phyloP scores from a whole-genome alignment of 306 rosid species.

The Pyrus bretschneideri region DNA sequence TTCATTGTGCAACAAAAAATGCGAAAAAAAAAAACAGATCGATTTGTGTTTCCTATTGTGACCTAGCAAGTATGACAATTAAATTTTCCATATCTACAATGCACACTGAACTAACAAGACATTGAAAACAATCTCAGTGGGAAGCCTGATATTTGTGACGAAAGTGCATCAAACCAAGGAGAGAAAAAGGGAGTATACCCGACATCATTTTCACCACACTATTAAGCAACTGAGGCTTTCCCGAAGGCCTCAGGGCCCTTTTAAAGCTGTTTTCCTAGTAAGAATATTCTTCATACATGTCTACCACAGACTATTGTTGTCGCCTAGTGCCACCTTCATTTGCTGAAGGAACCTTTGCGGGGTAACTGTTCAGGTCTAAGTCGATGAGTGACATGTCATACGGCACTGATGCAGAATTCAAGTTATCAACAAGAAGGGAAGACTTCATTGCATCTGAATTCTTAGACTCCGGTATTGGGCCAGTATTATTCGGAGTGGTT shows the following conservation, averaged over 20 bases:
- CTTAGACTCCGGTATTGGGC: slow-evolving; percentile 23
- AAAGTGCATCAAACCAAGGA: slow-evolving; percentile 15
- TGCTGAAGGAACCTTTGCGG: slow-evolving; percentile 71
- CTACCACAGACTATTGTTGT: slow-evolving; percentile 17
- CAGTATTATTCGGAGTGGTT: slow-evolving; percentile 43
- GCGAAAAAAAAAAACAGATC: slow-evolving; percentile 4
- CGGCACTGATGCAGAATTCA: slow-evolving; percentile 41
- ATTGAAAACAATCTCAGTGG: slow-evolving; percentile 31
- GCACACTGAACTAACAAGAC: slow-evolving; percentile 42
- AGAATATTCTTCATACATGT: slow-evolving; percentile 22
- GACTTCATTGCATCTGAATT: slow-evolving; percentile 47
- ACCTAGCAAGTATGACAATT: slow-evolving; percentile 32
- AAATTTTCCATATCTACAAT: slow-evolving; percentile 48
- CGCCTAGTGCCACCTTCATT: slow-evolving; percentile 42
- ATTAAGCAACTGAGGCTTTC: slow-evolving; percentile 13
- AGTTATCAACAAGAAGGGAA: slow-evolving; percentile 76
- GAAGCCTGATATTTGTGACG: slow-evolving; percentile 18
- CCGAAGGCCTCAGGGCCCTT: slow-evolving; percentile 15
- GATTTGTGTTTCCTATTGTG: slow-evolving; percentile 19
- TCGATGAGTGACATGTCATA: slow-evolving; percentile 81
- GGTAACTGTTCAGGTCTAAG: slow-evolving; percentile 72
- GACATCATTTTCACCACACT: slow-evolving; percentile 21
- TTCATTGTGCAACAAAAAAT: slow-evolving; percentile 9
- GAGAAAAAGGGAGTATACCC: slow-evolving; percentile 11
- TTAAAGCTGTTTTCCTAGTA: slow-evolving; percentile 5